Evolutionary conservation across 2,329 filamentous ascomycete genomes (phyloP), one percentile per base, ranked within the genome.

Genomic region (Bretziella fagacearum): DNA sequence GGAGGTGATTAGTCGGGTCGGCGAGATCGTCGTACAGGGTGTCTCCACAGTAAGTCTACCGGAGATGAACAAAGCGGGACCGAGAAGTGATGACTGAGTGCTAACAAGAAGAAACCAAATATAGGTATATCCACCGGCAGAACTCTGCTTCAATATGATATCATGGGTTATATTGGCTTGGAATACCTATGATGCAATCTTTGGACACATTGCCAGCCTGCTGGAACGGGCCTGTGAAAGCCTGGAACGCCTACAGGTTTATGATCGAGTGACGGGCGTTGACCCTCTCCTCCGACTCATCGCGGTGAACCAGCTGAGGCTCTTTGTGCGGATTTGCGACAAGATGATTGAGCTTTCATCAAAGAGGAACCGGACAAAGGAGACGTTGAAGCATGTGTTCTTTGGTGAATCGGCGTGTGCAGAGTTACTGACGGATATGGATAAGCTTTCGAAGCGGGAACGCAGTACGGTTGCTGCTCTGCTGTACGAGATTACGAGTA

Each of bases 271-370:
- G 20, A 17, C 6, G 6, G 25, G 18, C 8, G 37, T 48, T 5
- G 39, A 43, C 23, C 39, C 39, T 3, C 11, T 43, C 7, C 20
- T 48, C n/a, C 39, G 26, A 17, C 13, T 35, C 13, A 48, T 48
- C 23, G 46, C 32, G 2, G 18, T 37, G n/a, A 27, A 29, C 13
- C 40, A 48, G 7, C 15, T 48, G 15, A 18, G 27, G 5, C 39
- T 48, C 4, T 48, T 48, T 20, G 40, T 44, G 10, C 32, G 32
- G 10, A 36, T 48, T 15, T 48, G 46, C 15, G 22, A 36, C 6
- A 11, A 41, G 8, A 17, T 37, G 11, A 30, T 46, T 39, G 25
- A 36, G 7, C 20, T 46, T 11, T 18, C n/a, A 18, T 35, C 37
- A 3, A 41, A 32, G 15, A 13, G 35, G 7, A 29, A 22, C 13